Percentiles rank a stretch among this genome's conserved stretches.
phyloP scores from a whole-genome alignment of 371 early-diverging fungal species.

The Parasitella parasitica region DNA sequence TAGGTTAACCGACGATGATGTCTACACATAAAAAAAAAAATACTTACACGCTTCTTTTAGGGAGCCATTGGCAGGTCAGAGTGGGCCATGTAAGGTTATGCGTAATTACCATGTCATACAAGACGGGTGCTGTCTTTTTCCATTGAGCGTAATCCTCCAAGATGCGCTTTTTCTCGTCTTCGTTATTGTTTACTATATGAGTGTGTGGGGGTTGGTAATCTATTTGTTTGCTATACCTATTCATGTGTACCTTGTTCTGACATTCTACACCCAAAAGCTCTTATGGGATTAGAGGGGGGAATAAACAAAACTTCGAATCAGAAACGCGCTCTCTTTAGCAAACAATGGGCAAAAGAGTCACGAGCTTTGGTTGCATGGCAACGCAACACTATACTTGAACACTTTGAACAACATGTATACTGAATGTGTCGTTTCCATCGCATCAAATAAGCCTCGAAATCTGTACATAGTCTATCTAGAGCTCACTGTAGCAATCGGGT shows the following conservation, averaged over 20 bases:
- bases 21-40: slow-evolving; percentile 3
- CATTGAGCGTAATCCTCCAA: slow-evolving; percentile 96
- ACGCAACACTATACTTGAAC: too few species aligned
- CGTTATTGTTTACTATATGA: background rate
- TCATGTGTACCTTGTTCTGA: background rate
- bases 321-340: background rate
- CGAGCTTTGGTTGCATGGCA: background rate
- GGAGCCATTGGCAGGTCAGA: slow-evolving; percentile 97
- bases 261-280: background rate
- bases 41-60: slow-evolving; percentile 81
- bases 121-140: slow-evolving; percentile 98
- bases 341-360: background rate
- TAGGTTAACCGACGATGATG: background rate
- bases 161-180: slow-evolving; percentile 70
- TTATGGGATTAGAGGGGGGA: background rate
- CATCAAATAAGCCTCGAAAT: too few species aligned
- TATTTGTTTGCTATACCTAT: background rate
- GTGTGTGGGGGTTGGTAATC: too few species aligned
- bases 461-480: too few species aligned
- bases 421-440: too few species aligned
- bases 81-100: slow-evolving; percentile 99
- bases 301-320: background rate
- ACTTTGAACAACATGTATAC: too few species aligned
- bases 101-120: slow-evolving; percentile 97
- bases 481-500: too few species aligned